Conservation (phyloP, 352 stramenopile species). For the Pythium volutum region DNA sequence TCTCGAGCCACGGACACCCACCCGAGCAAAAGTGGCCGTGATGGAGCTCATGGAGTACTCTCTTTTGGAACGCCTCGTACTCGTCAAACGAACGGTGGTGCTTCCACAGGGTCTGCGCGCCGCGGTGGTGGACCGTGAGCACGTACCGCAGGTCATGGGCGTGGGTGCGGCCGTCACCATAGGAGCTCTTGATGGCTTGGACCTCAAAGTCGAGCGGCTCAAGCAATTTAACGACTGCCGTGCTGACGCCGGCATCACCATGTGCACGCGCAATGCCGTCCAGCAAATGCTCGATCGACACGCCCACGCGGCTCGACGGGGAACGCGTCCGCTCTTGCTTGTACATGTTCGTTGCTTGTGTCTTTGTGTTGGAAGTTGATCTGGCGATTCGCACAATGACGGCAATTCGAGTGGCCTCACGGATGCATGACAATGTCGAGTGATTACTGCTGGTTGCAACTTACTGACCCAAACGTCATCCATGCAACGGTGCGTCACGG, state of each 20-base stretch:
- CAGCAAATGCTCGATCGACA: conserved; percentile 10
- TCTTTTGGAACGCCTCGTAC: conserved; percentile 38
- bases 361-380: neutral
- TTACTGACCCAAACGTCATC: neutral
- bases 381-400: neutral
- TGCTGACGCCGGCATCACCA: neutral
- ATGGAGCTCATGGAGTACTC: conserved; percentile 35
- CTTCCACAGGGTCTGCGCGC: conserved; percentile 28
- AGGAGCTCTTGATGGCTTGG: neutral
- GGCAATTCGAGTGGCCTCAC: too few relatives aligned
- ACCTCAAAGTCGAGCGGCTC: conserved; percentile 24
- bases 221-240: conserved; percentile 16
- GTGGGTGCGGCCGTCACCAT: neutral
- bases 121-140: conserved; percentile 36
- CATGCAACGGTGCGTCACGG: too few relatives aligned
- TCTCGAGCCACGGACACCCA: conserved; percentile 50
- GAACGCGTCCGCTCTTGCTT: conserved; percentile 1
- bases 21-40: conserved; percentile 54
- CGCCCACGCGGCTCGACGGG: conserved; percentile 1
- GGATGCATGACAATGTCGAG: too few relatives aligned
- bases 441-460: neutral
- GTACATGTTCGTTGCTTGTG: neutral
- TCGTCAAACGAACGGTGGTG: conserved; percentile 48
- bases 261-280: conserved; percentile 1
- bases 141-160: conserved; percentile 43